These are phyloP conservation scores for Ploettnerulaceae sp. DNA, from an alignment of 2,329 filamentous ascomycete species.

Conservation along the genomic window DNA sequence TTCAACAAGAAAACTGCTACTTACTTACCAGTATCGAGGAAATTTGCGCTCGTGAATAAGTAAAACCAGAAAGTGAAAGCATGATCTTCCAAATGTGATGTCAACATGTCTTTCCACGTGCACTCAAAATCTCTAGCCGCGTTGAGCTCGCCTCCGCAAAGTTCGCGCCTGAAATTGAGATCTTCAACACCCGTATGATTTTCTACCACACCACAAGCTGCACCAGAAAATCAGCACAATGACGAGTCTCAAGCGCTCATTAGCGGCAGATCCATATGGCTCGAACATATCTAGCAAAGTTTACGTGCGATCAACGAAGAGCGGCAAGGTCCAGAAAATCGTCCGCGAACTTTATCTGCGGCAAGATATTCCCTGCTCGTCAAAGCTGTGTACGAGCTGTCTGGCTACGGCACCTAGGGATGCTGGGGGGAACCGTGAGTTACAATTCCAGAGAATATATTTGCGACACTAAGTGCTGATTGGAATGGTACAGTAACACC, in stretches of 20 bases:
- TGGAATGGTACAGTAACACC: slow-evolving; percentile 55
- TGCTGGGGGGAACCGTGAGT: slow-evolving; percentile 69
- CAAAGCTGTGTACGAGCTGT: slow-evolving; percentile 76
- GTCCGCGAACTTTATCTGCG: slow-evolving; percentile 93
- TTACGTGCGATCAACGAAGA: slow-evolving; percentile 90
- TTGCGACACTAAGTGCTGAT: not conserved
- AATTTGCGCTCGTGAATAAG: no score
- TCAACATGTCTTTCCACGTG: no score
- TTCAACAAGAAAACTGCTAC: no score
- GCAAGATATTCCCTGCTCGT: slow-evolving; percentile 96
- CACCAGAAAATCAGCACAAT: slow-evolving; percentile 37
- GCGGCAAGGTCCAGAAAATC: slow-evolving; percentile 97
- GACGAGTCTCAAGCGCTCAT: slow-evolving; percentile 60
- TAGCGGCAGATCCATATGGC: slow-evolving; percentile 49
- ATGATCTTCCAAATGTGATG: no score
- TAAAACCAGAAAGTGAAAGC: no score
- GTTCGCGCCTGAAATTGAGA: slow-evolving; percentile 14
- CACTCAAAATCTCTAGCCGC: no score
- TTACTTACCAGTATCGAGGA: no score
- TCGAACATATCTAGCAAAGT: slow-evolving; percentile 90
- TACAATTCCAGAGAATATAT: not conserved
- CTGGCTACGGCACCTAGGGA: slow-evolving; percentile 69
- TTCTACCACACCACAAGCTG: not conserved
- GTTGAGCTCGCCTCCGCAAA: slow-evolving; percentile 7
- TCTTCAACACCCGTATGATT: slow-evolving; percentile 6